Conservation (phyloP, 805 yeast species). For the Hanseniaspora jakobsenii region DNA sequence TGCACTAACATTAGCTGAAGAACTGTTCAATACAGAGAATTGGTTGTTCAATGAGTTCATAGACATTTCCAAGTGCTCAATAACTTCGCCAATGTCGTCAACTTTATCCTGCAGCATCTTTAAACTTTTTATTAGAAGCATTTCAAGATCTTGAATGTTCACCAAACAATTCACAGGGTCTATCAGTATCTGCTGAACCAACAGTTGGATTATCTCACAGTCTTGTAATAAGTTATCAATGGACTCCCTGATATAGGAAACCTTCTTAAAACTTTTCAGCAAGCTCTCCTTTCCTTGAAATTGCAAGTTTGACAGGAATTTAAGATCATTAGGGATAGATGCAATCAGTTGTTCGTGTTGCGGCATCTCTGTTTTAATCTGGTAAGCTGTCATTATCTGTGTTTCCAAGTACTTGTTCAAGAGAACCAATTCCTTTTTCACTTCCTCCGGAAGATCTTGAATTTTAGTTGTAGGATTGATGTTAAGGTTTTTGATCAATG, state of each 20-base stretch:
- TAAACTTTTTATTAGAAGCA: slow-evolving; percentile 9
- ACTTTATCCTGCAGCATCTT: slow-evolving; percentile 9
- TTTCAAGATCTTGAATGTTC: slow-evolving; percentile 11
- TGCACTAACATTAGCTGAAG: too few species aligned
- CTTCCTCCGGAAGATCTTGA: slow-evolving; percentile 58
- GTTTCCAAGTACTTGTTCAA: slow-evolving; percentile 60
- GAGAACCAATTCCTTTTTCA: slow-evolving; percentile 56
- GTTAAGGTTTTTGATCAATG: slow-evolving; percentile 34
- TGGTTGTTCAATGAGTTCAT: slow-evolving; percentile 11
- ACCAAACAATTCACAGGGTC: slow-evolving; percentile 19
- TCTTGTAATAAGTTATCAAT: slow-evolving; percentile 33
- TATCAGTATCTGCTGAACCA: slow-evolving; percentile 36
- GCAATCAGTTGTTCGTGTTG: slow-evolving; percentile 53
- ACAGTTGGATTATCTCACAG: slow-evolving; percentile 42
- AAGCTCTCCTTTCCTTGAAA: slow-evolving; percentile 55
- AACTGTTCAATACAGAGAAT: too few species aligned
- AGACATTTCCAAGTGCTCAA: slow-evolving; percentile 8
- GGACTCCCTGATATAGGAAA: slow-evolving; percentile 35
- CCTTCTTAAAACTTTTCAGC: slow-evolving; percentile 36
- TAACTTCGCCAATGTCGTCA: slow-evolving; percentile 5
- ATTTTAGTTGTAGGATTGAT: slow-evolving; percentile 66
- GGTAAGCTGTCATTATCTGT: slow-evolving; percentile 62
- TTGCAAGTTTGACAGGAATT: slow-evolving; percentile 48
- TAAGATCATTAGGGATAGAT: slow-evolving; percentile 63
- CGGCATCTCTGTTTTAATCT: slow-evolving; percentile 46